phyloP scores from a whole-genome alignment of 208 protist species.

The Leishmania aethiopica region DNA sequence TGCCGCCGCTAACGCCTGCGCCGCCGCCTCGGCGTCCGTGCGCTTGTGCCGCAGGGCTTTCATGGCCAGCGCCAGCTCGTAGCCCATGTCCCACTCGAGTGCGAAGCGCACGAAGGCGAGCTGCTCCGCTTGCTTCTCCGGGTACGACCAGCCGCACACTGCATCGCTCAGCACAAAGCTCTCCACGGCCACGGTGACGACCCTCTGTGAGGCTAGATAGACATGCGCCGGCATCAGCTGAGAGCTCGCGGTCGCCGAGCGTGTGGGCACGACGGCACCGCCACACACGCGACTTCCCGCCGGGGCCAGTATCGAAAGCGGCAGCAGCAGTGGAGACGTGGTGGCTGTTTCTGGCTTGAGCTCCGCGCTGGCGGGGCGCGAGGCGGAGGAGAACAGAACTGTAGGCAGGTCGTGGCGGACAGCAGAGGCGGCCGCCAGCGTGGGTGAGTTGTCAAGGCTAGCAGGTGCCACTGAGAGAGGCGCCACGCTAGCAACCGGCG shows the following conservation, averaged over 20 bases:
- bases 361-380: neutral
- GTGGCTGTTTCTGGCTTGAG: neutral
- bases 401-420: neutral
- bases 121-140: conserved; percentile 51
- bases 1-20: neutral
- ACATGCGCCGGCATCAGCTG: conserved; percentile 21
- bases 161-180: conserved; percentile 50
- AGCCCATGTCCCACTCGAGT: conserved; percentile 87
- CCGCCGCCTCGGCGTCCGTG: conserved; percentile 20
- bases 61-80: conserved; percentile 66
- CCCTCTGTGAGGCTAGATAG: conserved; percentile 24
- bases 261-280: neutral
- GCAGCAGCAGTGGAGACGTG: conserved; percentile 15
- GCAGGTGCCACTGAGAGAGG: neutral
- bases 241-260: neutral
- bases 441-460: neutral
- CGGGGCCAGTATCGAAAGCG: neutral
- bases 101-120: conserved; percentile 67
- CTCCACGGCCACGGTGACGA: conserved; percentile 49
- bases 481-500: neutral
- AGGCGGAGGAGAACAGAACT: neutral
- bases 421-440: neutral
- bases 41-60: conserved; percentile 43
- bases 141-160: conserved; percentile 59
- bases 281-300: neutral